Percentiles rank a stretch among this genome's conserved stretches.
Evolutionary conservation across 176 grass and related monocot genomes (phyloP).

Genomic region (Oryza meyeriana): DNA sequence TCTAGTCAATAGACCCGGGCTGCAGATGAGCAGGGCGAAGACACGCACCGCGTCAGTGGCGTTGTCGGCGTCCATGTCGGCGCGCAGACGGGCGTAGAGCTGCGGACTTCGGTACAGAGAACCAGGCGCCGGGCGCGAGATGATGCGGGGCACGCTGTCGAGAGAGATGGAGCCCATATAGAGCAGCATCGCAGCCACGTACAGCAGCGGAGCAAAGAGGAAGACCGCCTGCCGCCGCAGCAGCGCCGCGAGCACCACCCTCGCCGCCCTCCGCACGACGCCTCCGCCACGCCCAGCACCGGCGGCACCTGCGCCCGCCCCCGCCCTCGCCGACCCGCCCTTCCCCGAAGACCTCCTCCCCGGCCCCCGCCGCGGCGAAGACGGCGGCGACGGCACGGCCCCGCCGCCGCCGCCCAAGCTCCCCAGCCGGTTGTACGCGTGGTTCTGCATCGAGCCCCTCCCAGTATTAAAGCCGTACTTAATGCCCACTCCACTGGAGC

Average conservation of each 20-base stretch:
- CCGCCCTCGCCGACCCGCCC: background rate
- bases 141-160: conserved; percentile 79
- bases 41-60: conserved; percentile 72
- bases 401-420: conserved; percentile 39
- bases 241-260: conserved; percentile 54
- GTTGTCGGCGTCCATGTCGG: conserved; percentile 90
- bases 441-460: conserved; percentile 56
- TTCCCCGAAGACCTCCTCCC: conserved; percentile 50
- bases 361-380: conserved; percentile 59
- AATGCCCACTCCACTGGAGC: background rate
- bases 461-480: background rate
- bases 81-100: conserved; percentile 70
- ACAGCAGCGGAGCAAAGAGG: conserved; percentile 93
- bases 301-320: background rate
- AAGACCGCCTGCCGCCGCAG: conserved; percentile 91
- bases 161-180: conserved; percentile 94
- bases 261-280: conserved; percentile 42
- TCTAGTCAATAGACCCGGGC: background rate
- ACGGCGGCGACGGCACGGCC: conserved; percentile 58
- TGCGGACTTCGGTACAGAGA: conserved; percentile 89
- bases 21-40: background rate
- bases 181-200: conserved; percentile 82
- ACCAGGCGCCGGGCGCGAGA: conserved; percentile 70
- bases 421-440: conserved; percentile 70
- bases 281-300: conserved; percentile 17